Base-by-base conservation (phyloP, 73 alveolate genomes). In the Urostyla sp. region DNA sequence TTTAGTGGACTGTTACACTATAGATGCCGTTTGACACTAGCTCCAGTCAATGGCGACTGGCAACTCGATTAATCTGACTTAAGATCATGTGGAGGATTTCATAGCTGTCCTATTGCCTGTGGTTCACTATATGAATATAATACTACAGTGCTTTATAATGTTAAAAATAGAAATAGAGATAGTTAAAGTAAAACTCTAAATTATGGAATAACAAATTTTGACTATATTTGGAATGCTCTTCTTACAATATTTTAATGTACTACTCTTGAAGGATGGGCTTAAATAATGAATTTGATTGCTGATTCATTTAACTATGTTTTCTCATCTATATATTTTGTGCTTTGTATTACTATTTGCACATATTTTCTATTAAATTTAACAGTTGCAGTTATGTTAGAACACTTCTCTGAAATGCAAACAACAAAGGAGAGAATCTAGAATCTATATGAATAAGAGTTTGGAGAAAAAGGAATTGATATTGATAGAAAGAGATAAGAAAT, bases 191-290 rank as follows among this genome's bases (percentile, higher is more conserved):
- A 13, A 35, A 32, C 6, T 6, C 63, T 75, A 38, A 85, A 85
- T 56, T 40, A 40, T 1, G 94, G 90, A 31, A 32, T 85, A 13
- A 37, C 80, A 26, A 21, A 23, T 0, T 85, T 85, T 51, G 94
- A 85, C 54, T 58, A 85, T 49, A 53, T 85, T 10, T 49, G 40
- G 26, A 7, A 0, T 0, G 76, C 89, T 50, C n/a, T 85, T 24
- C 83, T 85, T 8, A 78, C 86, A 13, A 66, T 85, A 18, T 85
- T 79, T 49, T 66, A 60, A 36, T 32, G 45, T 0, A 59, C 54
- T 0, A 77, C 90, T 4, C 24, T 67, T 11, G 89, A 76, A 43
- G 90, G 90, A 16, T 85, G 94, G 90, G 37, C 84, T 16, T 48
- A 30, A 11, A 67, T 79, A 24, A 85, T 85, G 94, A 51, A 63